A percentile compares a stretch with the other conserved stretches of the same genome.
These are phyloP conservation scores for Leccinum ponderosum DNA, from an alignment of 1,284 basidiomycete genomes.

Conservation along the genomic window DNA sequence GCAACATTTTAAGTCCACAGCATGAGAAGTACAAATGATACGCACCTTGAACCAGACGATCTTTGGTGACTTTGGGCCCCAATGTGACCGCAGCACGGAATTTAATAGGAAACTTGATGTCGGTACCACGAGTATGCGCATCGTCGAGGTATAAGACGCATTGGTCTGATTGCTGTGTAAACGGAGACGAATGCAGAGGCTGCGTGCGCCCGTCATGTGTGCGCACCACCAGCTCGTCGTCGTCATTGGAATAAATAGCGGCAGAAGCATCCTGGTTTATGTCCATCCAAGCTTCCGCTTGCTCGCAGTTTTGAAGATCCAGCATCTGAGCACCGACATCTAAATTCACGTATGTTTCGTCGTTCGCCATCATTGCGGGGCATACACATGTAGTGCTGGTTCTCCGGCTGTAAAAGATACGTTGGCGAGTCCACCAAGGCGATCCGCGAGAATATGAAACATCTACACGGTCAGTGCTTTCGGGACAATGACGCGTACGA, in stretches of 20 bases:
- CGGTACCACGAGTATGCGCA: neutral
- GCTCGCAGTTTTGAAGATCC: neutral
- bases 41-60: neutral
- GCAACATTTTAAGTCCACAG: neutral
- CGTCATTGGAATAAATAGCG: neutral
- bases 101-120: neutral
- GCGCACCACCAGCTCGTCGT: neutral
- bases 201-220: neutral
- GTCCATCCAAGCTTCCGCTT: neutral
- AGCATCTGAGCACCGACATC: neutral
- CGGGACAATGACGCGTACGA: constrained; percentile 30
- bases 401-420: too few species aligned
- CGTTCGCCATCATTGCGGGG: neutral
- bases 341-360: neutral
- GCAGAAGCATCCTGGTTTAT: neutral
- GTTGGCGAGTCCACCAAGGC: constrained; percentile 45
- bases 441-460: constrained; percentile 48
- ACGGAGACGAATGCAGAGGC: neutral
- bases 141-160: neutral
- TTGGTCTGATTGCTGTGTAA: neutral
- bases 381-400: too few species aligned
- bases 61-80: neutral
- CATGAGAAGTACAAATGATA: too few species aligned
- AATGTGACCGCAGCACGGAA: neutral
- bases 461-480: constrained; percentile 42